Base-by-base conservation (phyloP, 192 early-diverging fungal genomes). In the Entomortierella chlamydospora region DNA sequence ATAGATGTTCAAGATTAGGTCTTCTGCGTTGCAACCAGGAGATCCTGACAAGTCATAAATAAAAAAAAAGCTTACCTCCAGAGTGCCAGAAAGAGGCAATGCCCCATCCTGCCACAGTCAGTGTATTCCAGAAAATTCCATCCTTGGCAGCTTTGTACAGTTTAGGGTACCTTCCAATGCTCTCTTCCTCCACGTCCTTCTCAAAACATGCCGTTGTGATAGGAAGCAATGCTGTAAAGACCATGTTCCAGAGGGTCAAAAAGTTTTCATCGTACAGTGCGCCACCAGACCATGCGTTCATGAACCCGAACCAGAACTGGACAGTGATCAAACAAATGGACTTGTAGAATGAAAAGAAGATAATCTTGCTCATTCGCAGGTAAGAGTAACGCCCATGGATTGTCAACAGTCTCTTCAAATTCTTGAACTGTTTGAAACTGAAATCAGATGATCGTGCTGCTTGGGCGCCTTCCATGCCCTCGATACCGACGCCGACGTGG, bases 341-440 rank as follows among this genome's bases (percentile, higher is more conserved):
- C 87, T 98, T 98, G 90, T 98, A 98, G 84, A 98, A 98, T 58
- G 93, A 95, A 83, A 94, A 98, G 43, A 98, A 89, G 55, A 97
- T 95, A 72, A 98, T 87, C 86, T 98, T 98, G 83, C 91, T 91
- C 59, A 97, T 85, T 31, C 97, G 86, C 56, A 94, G 90, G 84
- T 98, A 98, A 47, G 95, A 94, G 94, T 96, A 98, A 1, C 91
- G 88, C 2, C 97, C 97, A 69, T 98, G 97, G 20, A 97, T 96
- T 41, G 97, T 88, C 69, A 98, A 84, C 56, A 98, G 87, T 66
- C 97, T 96, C 65, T 93, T 88, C 59, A 98, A 83, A 79, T 91
- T 97, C 74, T 95, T 85, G 89, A 98, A 98, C 84, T 98, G 97
- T 8, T 93, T 93, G 83, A 98, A 96, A 47, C 96, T 94, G 85